Conservation (phyloP, 1,284 basidiomycete genomes). For the Malassezia vespertilionis region DNA sequence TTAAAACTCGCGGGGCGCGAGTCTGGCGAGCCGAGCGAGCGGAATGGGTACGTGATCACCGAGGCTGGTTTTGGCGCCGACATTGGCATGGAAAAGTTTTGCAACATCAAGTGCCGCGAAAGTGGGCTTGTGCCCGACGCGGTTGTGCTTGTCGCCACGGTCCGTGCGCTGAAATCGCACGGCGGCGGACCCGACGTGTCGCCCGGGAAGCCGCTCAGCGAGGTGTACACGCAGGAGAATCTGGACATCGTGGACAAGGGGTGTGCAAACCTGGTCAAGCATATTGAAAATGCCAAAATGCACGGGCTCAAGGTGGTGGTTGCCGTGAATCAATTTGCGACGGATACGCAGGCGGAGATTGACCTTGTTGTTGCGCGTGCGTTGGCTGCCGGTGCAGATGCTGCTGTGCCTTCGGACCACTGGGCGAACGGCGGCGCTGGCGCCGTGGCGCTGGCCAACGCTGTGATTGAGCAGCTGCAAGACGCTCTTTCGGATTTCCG, state of each 20-base stretch:
- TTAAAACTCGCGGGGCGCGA: constrained; percentile 96
- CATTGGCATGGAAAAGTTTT: constrained; percentile 79
- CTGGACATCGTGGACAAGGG: constrained; percentile 80
- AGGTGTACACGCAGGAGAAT: constrained; percentile 89
- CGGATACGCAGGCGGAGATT: constrained; percentile 82
- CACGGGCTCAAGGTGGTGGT: constrained; percentile 95
- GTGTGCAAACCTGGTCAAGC: constrained; percentile 81
- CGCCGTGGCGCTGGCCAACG: constrained; percentile 38
- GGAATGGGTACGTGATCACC: constrained; percentile 87
- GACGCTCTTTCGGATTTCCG: constrained; percentile 32
- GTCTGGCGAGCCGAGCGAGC: constrained; percentile 68
- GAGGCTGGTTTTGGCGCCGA: constrained; percentile 98
- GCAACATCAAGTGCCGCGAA: constrained; percentile 96
- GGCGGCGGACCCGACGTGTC: constrained; percentile 94
- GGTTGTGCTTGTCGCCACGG: constrained; percentile 89
- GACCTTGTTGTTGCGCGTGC: constrained; percentile 71
- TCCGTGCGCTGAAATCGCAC: constrained; percentile 97
- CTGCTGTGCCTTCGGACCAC: constrained; percentile 88
- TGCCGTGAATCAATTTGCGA: constrained; percentile 84
- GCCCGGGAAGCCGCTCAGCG: constrained; percentile 84
- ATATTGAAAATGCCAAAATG: constrained; percentile 89
- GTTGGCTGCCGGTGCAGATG: constrained; percentile 77
- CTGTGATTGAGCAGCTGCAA: constrained; percentile 36
- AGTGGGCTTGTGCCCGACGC: constrained; percentile 88
- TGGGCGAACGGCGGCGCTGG: constrained; percentile 50